Evolutionary conservation across 1,284 basidiomycete species (phyloP), one percentile per base, ranked within the genome.

Genomic region (Tilletiopsis washingtonensis): DNA sequence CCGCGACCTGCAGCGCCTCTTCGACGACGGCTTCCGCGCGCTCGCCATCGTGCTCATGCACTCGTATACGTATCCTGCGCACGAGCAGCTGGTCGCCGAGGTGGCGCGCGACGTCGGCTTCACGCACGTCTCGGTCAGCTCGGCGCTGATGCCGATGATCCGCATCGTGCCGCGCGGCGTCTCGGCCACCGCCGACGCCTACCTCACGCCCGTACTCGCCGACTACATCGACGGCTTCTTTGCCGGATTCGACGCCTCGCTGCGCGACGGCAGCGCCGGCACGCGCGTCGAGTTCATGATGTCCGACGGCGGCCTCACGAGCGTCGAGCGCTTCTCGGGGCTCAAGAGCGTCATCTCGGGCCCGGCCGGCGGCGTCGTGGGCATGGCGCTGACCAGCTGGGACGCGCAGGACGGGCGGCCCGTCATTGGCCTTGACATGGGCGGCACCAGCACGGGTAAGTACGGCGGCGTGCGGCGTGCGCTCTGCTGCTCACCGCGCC

Each of bases 171-270:
- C 90, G 0, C 84, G 93, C 4, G 93, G 90, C 0, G 84, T 87
- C 3, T 91, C 88, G 0, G 84, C 88, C 0, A 94, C 90, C 0
- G 93, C 91, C 0, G 93, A 98, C 64, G 94, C 93, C 1, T 98
- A 98, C 73, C 81, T 97, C 25, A 96, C 91, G 0, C 93, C 91
- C 1, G 86, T 94, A 42, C 75, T 96, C 29, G 77, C 81, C 20
- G 79, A 82, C 25, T 96, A 96, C 67, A 80, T 96, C n/a, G 84
- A 91, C 58, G 88, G 89, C 0, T 94, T 96, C 78, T 94, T 91
- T 75, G 74, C 76, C 26, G 90, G 91, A 0, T 96, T 96, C 62
- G 86, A 91, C 59, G 79, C 78, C 29, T 82, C 83, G 57, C 76
- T 90, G 49, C 73, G 76, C 40, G 75, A 78, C 23, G 73, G 77